Percentiles rank a stretch among this genome's conserved stretches.
Evolutionary conservation across 352 stramenopile species (phyloP).

Genomic region (Phytophthora idaei): DNA sequence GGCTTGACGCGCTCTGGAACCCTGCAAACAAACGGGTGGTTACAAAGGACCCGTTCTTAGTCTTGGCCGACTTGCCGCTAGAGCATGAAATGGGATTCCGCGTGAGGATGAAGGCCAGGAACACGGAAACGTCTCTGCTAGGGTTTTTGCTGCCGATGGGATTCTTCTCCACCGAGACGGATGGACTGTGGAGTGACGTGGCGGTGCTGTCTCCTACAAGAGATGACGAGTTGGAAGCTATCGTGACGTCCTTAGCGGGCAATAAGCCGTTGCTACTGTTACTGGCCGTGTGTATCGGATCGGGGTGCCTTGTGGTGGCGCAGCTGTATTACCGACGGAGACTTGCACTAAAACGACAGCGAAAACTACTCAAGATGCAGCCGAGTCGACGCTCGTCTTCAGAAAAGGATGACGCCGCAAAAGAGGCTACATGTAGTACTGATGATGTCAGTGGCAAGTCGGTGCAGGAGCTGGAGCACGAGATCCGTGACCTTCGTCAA

Average conservation of each 20-base stretch:
- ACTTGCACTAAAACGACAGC: conserved; percentile 14
- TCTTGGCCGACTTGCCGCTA: conserved; percentile 54
- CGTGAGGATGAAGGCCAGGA: conserved; percentile 58
- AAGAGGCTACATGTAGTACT: not conserved
- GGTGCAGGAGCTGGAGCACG: conserved; percentile 50
- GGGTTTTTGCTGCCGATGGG: conserved; percentile 27
- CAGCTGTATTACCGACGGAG: conserved; percentile 36
- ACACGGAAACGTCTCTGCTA: conserved; percentile 31
- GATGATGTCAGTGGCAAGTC: conserved; percentile 3
- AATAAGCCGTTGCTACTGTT: conserved; percentile 61
- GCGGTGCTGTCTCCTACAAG: conserved; percentile 49
- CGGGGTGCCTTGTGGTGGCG: conserved; percentile 49
- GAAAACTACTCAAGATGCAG: conserved; percentile 16
- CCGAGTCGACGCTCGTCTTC: conserved; percentile 18
- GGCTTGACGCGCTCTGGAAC: conserved; percentile 67
- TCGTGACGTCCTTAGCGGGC: conserved; percentile 47
- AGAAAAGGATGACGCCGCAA: conserved; percentile 1
- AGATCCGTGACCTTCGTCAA: conserved; percentile 70
- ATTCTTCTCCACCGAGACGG: conserved; percentile 59
- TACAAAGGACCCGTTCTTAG: conserved; percentile 59
- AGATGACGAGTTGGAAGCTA: conserved; percentile 59
- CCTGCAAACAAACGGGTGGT: conserved; percentile 53
- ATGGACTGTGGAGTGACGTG: conserved; percentile 60
- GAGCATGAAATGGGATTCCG: conserved; percentile 64
- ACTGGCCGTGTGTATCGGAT: conserved; percentile 55